These are phyloP conservation scores for Lignosus rhinocerotis DNA, from an alignment of 1,284 basidiomycete species.

Conservation along the genomic window DNA sequence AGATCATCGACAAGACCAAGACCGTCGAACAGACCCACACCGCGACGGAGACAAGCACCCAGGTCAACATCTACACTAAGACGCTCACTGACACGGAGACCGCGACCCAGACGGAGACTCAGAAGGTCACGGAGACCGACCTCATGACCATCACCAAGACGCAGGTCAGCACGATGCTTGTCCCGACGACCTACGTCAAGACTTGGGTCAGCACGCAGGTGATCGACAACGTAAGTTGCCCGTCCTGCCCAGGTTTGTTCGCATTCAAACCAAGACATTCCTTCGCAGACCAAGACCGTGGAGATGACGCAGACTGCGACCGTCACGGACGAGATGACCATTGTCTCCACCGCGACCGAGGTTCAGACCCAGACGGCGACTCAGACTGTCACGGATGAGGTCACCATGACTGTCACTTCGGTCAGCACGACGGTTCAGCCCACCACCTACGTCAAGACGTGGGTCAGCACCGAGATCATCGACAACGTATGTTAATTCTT, in stretches of 20 bases:
- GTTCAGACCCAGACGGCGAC: slow-evolving; percentile 13
- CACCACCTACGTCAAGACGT: slow-evolving; percentile 57
- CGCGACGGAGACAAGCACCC: slow-evolving; percentile 57
- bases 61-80: slow-evolving; percentile 54
- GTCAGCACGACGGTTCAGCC: slow-evolving; percentile 34
- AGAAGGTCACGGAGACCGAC: slow-evolving; percentile 32
- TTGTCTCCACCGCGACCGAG: slow-evolving; percentile 40
- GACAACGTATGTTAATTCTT: slow-evolving; percentile 44
- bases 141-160: slow-evolving; percentile 30
- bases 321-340: slow-evolving; percentile 32
- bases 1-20: slow-evolving; percentile 59
- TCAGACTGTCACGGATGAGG: slow-evolving; percentile 25
- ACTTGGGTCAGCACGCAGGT: slow-evolving; percentile 57
- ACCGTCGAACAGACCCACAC: slow-evolving; percentile 58
- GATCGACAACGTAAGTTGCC: slow-evolving; percentile 56
- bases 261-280: not conserved
- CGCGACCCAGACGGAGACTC: slow-evolving; percentile 30
- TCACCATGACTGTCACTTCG: slow-evolving; percentile 34
- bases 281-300: slow-evolving; percentile 32
- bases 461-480: slow-evolving; percentile 56
- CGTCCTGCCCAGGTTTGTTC: not conserved
- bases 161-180: slow-evolving; percentile 31
- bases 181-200: slow-evolving; percentile 53
- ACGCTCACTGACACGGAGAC: slow-evolving; percentile 38
- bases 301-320: slow-evolving; percentile 34